A percentile compares a stretch with the other conserved stretches of the same genome.
phyloP scores from a whole-genome alignment of 495 filamentous ascomycete species.

The Thozetella sp. region DNA sequence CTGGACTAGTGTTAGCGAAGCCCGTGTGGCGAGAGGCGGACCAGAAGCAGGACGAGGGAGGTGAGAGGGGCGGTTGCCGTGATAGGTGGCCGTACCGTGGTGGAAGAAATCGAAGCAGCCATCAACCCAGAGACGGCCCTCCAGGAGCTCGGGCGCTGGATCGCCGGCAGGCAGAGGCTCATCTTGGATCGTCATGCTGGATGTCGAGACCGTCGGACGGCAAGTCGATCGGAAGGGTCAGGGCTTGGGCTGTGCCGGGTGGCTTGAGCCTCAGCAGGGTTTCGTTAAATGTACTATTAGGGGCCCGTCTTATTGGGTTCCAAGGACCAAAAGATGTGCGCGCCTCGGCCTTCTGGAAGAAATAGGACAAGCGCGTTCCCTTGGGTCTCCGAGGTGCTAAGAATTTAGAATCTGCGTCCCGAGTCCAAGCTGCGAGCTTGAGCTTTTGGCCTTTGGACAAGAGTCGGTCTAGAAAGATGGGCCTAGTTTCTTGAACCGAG shows the following conservation, averaged over 20 bases:
- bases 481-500: not conserved
- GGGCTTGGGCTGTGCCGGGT: not conserved
- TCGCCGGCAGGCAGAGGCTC: slow-evolving; percentile 27
- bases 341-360: no score
- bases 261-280: no score
- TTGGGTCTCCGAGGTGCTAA: no score
- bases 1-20: slow-evolving; percentile 36
- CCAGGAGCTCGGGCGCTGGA: slow-evolving; percentile 49
- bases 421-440: no score
- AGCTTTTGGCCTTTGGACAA: no score
- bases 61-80: no score
- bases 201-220: not conserved
- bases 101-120: slow-evolving; percentile 99
- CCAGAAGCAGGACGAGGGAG: not conserved
- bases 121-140: slow-evolving; percentile 92
- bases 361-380: no score
- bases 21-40: not conserved
- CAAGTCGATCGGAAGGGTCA: not conserved
- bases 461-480: not conserved
- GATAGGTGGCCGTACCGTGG: slow-evolving; percentile 66
- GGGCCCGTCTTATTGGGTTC: no score
- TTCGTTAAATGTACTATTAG: no score
- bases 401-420: no score
- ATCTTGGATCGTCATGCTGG: slow-evolving; percentile 19
- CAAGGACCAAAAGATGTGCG: no score